Evolutionary conservation across 2,329 filamentous ascomycete species (phyloP).

Genomic region (Claviceps arundinis): DNA sequence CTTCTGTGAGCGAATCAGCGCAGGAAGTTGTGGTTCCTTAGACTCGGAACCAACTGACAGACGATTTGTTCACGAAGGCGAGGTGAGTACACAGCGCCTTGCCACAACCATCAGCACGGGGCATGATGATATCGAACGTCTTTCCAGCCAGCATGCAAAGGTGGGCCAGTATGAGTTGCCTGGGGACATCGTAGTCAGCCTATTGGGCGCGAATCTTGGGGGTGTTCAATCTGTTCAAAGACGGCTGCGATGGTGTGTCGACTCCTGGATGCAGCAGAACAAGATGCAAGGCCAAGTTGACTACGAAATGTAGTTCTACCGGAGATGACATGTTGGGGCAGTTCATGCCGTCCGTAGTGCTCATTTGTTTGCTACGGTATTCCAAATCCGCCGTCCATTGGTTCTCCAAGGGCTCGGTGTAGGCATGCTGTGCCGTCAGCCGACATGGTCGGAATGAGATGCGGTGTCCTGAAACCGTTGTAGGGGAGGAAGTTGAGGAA

Average conservation of each 20-base stretch:
- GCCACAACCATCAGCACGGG: neutral
- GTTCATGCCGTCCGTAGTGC: too few species aligned
- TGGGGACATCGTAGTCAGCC: neutral
- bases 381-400: neutral
- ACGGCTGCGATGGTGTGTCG: conserved; percentile 1
- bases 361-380: too few species aligned
- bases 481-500: neutral
- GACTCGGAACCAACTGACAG: neutral
- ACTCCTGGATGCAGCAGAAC: conserved; percentile 1
- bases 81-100: neutral
- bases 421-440: neutral
- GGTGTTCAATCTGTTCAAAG: neutral
- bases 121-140: neutral
- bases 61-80: neutral
- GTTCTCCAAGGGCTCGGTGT: neutral
- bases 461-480: neutral
- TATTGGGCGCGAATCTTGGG: neutral
- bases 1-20: neutral
- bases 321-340: too few species aligned
- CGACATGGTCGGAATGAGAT: neutral
- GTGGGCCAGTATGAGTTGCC: neutral
- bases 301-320: neutral
- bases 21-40: neutral
- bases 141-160: neutral
- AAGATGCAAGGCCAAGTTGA: neutral